A percentile compares a stretch with the other conserved stretches of the same genome.
These are phyloP conservation scores for Glutinoglossum americanum DNA, from an alignment of 495 filamentous ascomycete genomes.

Conservation along the genomic window DNA sequence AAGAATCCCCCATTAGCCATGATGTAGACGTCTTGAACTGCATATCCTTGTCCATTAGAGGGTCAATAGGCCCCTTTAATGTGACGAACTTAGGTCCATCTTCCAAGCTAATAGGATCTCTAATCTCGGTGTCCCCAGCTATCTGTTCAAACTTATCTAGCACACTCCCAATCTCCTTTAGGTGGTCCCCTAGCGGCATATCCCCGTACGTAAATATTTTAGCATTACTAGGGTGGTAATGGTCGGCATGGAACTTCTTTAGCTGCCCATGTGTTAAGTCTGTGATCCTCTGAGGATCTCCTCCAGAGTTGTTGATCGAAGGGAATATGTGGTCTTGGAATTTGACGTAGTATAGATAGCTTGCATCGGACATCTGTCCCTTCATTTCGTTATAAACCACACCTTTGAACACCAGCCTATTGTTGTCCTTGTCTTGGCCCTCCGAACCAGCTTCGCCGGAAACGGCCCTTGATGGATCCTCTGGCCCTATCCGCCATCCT, in stretches of 20 bases:
- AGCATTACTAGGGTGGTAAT: conserved; percentile 93
- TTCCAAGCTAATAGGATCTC: conserved; percentile 49
- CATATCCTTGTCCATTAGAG: conserved; percentile 59
- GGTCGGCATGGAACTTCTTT: conserved; percentile 61
- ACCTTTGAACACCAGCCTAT: conserved; percentile 70
- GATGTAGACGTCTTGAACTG: conserved; percentile 86
- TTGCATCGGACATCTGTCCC: conserved; percentile 92
- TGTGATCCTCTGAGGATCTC: conserved; percentile 88
- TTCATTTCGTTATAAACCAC: conserved; percentile 99
- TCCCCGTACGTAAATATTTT: conserved; percentile 92
- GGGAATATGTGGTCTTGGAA: conserved; percentile 93
- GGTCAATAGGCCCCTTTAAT: conserved; percentile 70
- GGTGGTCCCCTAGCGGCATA: conserved; percentile 62
- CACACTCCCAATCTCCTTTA: conserved; percentile 51
- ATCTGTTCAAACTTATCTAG: conserved; percentile 50
- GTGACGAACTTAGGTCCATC: conserved; percentile 42
- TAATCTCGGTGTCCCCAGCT: conserved; percentile 46
- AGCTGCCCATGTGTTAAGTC: conserved; percentile 78
- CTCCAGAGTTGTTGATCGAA: conserved; percentile 82
- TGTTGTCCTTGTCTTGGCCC: conserved; percentile 17
- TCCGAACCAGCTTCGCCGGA: conserved; percentile 17
- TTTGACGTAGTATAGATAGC: conserved; percentile 82
- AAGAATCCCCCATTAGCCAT: conserved; percentile 71
- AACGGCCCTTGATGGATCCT: conserved; percentile 44
- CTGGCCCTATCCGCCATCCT: conserved; percentile 86